Evolutionary conservation across 176 grass and related monocot species (phyloP).

Genomic region (Oryza nivara): DNA sequence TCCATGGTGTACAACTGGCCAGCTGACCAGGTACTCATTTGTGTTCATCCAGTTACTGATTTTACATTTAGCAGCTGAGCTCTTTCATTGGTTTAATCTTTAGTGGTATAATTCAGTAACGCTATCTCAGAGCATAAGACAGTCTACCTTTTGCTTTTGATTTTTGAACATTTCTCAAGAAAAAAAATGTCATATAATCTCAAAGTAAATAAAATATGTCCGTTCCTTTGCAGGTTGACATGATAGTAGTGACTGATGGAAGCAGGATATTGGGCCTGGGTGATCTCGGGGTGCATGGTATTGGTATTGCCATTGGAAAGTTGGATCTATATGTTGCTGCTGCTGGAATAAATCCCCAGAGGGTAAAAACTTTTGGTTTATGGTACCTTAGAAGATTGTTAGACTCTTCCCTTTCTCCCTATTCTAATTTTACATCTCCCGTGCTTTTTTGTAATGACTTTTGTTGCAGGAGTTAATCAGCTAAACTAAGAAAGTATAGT

Average conservation of each 20-base stretch:
- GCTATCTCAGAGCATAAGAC: neutral
- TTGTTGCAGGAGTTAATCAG: constrained; percentile 4
- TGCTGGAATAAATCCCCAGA: constrained; percentile 99
- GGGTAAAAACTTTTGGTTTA: constrained; percentile 54
- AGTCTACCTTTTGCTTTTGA: constrained; percentile 17
- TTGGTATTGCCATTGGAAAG: constrained; percentile 93
- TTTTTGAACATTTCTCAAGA: neutral
- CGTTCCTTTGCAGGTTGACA: constrained; percentile 73
- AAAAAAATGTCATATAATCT: constrained; percentile 16
- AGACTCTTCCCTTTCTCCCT: neutral
- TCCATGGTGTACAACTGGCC: constrained; percentile 99
- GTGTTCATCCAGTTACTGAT: constrained; percentile 29
- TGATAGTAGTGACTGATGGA: constrained; percentile 99
- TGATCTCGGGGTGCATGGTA: constrained; percentile 98
- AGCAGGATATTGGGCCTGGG: constrained; percentile 98
- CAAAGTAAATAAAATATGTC: constrained; percentile 16
- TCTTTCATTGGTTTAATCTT: constrained; percentile 25
- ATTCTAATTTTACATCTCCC: constrained; percentile 18
- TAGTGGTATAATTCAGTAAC: constrained; percentile 3
- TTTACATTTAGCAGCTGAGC: constrained; percentile 4
- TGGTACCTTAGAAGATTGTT: constrained; percentile 22
- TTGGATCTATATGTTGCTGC: constrained; percentile 96
- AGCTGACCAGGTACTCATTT: constrained; percentile 74
- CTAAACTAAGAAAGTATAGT: neutral
- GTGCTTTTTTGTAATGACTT: neutral